Percentiles rank a stretch among this genome's conserved stretches.
Conservation (phyloP, 164 flowering plant genomes). For the Vitis cinerea region DNA sequence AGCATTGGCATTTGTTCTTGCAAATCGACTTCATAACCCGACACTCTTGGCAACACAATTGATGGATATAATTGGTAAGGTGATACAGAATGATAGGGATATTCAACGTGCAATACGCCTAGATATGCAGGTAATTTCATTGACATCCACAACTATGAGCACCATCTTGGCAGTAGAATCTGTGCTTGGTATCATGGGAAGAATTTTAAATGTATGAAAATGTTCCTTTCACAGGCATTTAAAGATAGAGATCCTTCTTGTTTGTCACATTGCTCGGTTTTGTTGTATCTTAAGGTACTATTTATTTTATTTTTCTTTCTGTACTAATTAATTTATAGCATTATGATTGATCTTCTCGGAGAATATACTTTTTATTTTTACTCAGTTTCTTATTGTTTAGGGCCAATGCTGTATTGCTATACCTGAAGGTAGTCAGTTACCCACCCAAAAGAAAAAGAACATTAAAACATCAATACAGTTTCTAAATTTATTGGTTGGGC, state of each 20-base stretch:
- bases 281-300: constrained; percentile 75
- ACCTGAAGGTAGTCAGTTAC: too few relatives aligned
- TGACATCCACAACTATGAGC: background rate
- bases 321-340: background rate
- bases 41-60: constrained; percentile 76
- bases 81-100: constrained; percentile 57
- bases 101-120: constrained; percentile 73
- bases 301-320: background rate
- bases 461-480: too few relatives aligned
- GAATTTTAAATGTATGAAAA: constrained; percentile 3
- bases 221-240: constrained; percentile 57
- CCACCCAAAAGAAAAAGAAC: too few relatives aligned
- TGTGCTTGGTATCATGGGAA: background rate
- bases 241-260: constrained; percentile 90
- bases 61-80: constrained; percentile 68
- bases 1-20: constrained; percentile 75
- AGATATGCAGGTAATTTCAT: constrained; percentile 63
- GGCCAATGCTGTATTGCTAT: too few relatives aligned
- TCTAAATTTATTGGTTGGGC: too few relatives aligned
- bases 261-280: constrained; percentile 67
- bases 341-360: too few relatives aligned
- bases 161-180: background rate
- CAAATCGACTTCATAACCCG: constrained; percentile 74
- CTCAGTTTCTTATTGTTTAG: too few relatives aligned
- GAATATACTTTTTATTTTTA: too few relatives aligned